These are phyloP conservation scores for Penicillium lividum DNA, from an alignment of 495 filamentous ascomycete species.

Conservation along the genomic window DNA sequence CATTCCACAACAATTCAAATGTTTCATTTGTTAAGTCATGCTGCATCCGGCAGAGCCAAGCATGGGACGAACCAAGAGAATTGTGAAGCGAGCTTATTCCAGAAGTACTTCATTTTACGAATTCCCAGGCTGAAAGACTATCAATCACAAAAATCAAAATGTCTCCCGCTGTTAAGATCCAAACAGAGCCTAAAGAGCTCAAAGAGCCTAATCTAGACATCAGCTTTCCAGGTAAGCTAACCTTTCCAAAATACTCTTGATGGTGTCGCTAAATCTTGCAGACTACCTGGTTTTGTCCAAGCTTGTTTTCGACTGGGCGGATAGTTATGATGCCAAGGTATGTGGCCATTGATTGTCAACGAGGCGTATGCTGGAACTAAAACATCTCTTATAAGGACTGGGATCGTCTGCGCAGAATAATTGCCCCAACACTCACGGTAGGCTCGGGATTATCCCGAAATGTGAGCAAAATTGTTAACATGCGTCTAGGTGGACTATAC, in stretches of 20 bases:
- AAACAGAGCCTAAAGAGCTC: neutral
- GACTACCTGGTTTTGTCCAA: slow-evolving; percentile 31
- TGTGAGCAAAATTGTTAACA: neutral
- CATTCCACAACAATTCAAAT: slow-evolving; percentile 15
- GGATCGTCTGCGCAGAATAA: slow-evolving; percentile 66
- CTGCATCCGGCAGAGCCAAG: slow-evolving; percentile 12
- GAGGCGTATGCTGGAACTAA: neutral
- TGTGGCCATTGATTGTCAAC: neutral
- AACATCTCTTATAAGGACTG: slow-evolving; percentile 56
- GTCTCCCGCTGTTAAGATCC: slow-evolving; percentile 29
- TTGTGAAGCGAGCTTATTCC: slow-evolving; percentile 1
- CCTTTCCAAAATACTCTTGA: neutral
- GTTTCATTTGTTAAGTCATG: neutral
- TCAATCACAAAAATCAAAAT: slow-evolving; percentile 8
- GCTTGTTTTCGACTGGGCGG: slow-evolving; percentile 70
- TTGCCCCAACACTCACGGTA: slow-evolving; percentile 65
- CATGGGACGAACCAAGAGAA: neutral
- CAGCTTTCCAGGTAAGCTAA: slow-evolving; percentile 27
- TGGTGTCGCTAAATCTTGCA: slow-evolving; percentile 8
- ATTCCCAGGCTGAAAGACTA: neutral
- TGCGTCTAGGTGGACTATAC: slow-evolving; percentile 64
- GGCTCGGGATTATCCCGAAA: slow-evolving; percentile 26
- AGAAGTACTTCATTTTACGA: neutral
- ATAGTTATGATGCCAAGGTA: slow-evolving; percentile 75
- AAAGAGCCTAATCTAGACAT: slow-evolving; percentile 30